Conservation (phyloP, 2,329 filamentous ascomycete species). For the Helicocarpus griseus region DNA sequence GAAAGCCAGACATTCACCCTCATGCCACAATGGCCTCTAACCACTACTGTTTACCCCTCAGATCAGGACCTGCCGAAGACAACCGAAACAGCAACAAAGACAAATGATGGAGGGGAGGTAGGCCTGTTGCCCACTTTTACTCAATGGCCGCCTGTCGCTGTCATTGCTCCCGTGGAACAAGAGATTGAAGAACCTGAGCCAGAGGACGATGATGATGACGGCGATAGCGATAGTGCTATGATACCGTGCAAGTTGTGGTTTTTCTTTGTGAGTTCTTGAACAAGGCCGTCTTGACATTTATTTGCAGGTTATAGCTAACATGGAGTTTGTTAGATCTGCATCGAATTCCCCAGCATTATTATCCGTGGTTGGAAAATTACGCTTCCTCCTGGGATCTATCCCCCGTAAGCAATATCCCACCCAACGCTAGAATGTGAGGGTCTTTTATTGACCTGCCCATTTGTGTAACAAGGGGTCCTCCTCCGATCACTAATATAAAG, state of each 20-base stretch:
- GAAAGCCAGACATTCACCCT: conserved; percentile 5
- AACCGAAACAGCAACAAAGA: not conserved
- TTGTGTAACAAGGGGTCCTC: conserved; percentile 7
- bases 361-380: conserved; percentile 7
- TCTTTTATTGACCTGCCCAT: not conserved
- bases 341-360: conserved; percentile 4
- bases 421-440: not conserved
- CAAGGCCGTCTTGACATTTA: not conserved
- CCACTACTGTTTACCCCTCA: not conserved
- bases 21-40: not conserved
- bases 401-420: conserved; percentile 5
- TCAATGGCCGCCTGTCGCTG: conserved; percentile 5
- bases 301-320: conserved; percentile 3
- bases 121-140: too few species aligned
- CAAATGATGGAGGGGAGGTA: too few species aligned
- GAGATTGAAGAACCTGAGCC: conserved; percentile 6
- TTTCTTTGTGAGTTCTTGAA: conserved; percentile 6
- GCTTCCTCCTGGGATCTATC: conserved; percentile 8
- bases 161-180: conserved; percentile 4
- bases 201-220: conserved; percentile 1
- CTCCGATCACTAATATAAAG: conserved; percentile 6
- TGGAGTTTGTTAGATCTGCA: conserved; percentile 5
- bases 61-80: not conserved
- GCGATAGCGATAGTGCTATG: not conserved
- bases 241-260: conserved; percentile 9